These are phyloP conservation scores for Diaporthe humulicola DNA, from an alignment of 2,329 filamentous ascomycete species.

Conservation along the genomic window DNA sequence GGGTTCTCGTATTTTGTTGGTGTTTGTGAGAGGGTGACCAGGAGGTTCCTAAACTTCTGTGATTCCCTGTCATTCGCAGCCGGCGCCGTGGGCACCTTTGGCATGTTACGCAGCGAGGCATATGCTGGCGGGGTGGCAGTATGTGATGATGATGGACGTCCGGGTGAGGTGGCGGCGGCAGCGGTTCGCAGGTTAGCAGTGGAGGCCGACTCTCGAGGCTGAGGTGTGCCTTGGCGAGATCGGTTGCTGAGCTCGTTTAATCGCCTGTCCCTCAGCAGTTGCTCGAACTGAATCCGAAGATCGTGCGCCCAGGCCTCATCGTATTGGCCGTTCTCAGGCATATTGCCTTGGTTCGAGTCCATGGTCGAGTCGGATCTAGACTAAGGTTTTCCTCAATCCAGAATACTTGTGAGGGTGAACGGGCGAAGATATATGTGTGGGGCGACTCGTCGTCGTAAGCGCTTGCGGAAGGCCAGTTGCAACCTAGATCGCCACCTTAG, in stretches of 20 bases:
- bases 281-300: constrained; percentile 86
- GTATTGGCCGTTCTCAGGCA: constrained; percentile 56
- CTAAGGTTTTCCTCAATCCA: constrained; percentile 3
- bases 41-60: constrained; percentile 83
- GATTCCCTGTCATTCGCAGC: constrained; percentile 73
- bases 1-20: constrained; percentile 97
- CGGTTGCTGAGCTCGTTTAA: constrained; percentile 84
- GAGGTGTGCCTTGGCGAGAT: constrained; percentile 71
- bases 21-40: constrained; percentile 87
- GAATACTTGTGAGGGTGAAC: background rate
- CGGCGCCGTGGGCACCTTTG: constrained; percentile 79
- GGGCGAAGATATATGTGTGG: constrained; percentile 25
- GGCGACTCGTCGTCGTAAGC: constrained; percentile 36
- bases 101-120: constrained; percentile 63
- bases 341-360: constrained; percentile 45
- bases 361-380: constrained; percentile 45
- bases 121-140: constrained; percentile 61
- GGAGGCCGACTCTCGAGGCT: constrained; percentile 63
- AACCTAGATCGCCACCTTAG: constrained; percentile 28
- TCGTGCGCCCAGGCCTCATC: constrained; percentile 84
- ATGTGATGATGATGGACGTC: constrained; percentile 63
- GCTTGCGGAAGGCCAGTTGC: constrained; percentile 25
- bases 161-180: constrained; percentile 51
- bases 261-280: constrained; percentile 86
- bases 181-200: constrained; percentile 60